Evolutionary conservation across 805 yeast species (phyloP), one percentile per base, ranked within the genome.

Genomic region (Brettanomyces anomalus): DNA sequence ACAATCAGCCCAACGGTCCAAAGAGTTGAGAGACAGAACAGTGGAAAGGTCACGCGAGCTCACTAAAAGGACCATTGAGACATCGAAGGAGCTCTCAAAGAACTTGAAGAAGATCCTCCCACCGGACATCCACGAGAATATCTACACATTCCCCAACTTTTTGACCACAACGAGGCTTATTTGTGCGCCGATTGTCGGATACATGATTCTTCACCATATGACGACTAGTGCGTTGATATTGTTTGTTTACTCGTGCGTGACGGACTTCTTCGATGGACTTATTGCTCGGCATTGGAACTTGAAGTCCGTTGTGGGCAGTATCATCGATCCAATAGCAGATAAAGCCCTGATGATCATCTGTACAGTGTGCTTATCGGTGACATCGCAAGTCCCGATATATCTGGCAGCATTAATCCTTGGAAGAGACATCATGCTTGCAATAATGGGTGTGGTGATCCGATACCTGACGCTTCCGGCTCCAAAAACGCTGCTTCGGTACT

Each of bases 311-410:
- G 74, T 88, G 5, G 99, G 99, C 0, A 81, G 96, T 0, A 80
- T 93, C 14, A 67, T 94, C 30, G 99, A 93, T 55, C 99, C 99
- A 0, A 71, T 87, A 65, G 99, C 98, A 0, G 99, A 93, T 58
- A 93, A 93, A 58, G 68, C 84, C 14, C 68, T 93, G 38, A 88
- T 93, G 96, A 73, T 90, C 17, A 77, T 85, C 0, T 77, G 95
- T 41, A 89, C 97, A 0, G 70, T 80, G 0, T 78, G 95, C 41
- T 64, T 93, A 44, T 79, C 90, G 0, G 72, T 79, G 50, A 66
- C 80, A 11, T 71, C 79, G 40, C 68, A 74, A 16, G 81, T 93
- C 54, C 97, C 98, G 0, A 54, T 74, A 32, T 75, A 72, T 57
- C 68, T 76, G 18, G 94, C 90, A 0, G 58, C 65, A 0, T 50